phyloP scores from a whole-genome alignment of 2,329 filamentous ascomycete genomes.

The Fusarium staphyleae region DNA sequence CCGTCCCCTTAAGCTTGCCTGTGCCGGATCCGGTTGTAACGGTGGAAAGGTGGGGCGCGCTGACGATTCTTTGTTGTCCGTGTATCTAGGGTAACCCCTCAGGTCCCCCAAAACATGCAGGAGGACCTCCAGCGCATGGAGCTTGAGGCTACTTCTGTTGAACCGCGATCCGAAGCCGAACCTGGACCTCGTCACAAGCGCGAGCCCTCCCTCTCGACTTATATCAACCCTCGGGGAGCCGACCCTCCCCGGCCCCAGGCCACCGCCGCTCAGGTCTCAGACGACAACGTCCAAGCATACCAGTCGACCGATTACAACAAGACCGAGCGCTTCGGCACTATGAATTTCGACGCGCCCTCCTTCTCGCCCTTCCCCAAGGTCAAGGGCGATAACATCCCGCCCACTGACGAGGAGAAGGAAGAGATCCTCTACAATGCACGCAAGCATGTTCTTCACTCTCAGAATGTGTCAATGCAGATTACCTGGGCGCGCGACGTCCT shows the following conservation, averaged over 20 bases:
- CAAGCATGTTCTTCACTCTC: slow-evolving; percentile 84
- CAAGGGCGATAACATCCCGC: slow-evolving; percentile 85
- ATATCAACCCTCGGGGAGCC: slow-evolving; percentile 43
- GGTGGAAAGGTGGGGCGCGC: slow-evolving; percentile 47
- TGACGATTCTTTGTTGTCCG: slow-evolving; percentile 47
- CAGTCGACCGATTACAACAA: slow-evolving; percentile 48
- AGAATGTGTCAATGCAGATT: slow-evolving; percentile 95
- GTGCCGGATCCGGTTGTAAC: slow-evolving; percentile 39
- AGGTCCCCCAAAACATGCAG: slow-evolving; percentile 97
- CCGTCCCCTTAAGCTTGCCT: slow-evolving; percentile 31
- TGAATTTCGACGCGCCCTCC: slow-evolving; percentile 69
- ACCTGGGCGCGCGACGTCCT: slow-evolving; percentile 95
- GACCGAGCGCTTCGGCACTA: slow-evolving; percentile 48
- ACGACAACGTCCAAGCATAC: slow-evolving; percentile 50
- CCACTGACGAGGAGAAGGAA: slow-evolving; percentile 93
- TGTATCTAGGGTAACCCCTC: slow-evolving; percentile 80
- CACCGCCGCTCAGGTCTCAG: slow-evolving; percentile 44
- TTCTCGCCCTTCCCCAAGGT: slow-evolving; percentile 94
- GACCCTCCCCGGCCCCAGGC: slow-evolving; percentile 43
- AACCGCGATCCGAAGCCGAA: slow-evolving; percentile 45
- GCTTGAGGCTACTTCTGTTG: slow-evolving; percentile 69
- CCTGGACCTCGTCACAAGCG: slow-evolving; percentile 49
- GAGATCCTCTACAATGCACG: slow-evolving; percentile 86
- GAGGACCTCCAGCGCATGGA: slow-evolving; percentile 92
- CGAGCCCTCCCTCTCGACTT: slow-evolving; percentile 55